Conservation (phyloP, 495 filamentous ascomycete genomes). For the Tetracladium setigerum region DNA sequence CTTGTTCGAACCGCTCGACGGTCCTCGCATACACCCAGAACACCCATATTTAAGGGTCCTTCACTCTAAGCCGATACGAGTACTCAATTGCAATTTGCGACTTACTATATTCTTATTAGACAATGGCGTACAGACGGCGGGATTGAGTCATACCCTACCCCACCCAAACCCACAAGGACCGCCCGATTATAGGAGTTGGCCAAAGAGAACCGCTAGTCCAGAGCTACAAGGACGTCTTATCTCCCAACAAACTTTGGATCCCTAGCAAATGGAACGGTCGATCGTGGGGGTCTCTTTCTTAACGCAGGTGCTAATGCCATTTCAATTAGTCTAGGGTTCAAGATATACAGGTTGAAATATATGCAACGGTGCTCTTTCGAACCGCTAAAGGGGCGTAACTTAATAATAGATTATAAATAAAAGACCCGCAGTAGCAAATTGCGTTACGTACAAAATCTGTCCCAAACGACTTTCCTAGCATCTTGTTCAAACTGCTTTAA, state of each 20-base stretch:
- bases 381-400: no score
- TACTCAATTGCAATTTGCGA: constrained; percentile 46
- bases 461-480: not conserved
- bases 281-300: constrained; percentile 1
- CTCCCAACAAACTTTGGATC: constrained; percentile 33
- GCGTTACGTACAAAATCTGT: constrained; percentile 4
- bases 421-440: no score
- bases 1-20: constrained; percentile 29
- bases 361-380: no score
- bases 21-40: constrained; percentile 40
- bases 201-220: constrained; percentile 16
- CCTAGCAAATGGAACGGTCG: constrained; percentile 24
- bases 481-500: constrained; percentile 4
- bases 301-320: not conserved
- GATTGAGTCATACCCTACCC: constrained; percentile 11
- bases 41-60: constrained; percentile 27
- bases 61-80: constrained; percentile 27
- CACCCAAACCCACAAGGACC: constrained; percentile 14
- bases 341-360: no score
- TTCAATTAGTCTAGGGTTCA: no score
- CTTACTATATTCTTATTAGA: constrained; percentile 29
- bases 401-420: no score
- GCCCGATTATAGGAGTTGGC: constrained; percentile 8
- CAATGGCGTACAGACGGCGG: not conserved
- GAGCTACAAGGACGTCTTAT: constrained; percentile 25